Evolutionary conservation across 768 basidiomycete species (phyloP).

Genomic region (Kwoniella europaea): DNA sequence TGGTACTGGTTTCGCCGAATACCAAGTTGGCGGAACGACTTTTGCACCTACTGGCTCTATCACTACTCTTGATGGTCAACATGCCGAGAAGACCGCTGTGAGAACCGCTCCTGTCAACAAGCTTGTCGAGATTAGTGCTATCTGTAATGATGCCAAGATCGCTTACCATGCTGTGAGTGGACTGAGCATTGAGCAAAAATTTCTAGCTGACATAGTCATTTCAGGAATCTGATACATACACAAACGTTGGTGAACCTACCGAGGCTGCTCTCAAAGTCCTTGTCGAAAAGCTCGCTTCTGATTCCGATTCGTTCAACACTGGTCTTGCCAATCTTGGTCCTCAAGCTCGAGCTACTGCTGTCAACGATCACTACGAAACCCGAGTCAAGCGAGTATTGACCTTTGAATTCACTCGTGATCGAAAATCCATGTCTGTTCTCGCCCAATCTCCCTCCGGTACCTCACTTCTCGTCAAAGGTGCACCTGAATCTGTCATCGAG

Average conservation of each 20-base stretch:
- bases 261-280: slow-evolving; percentile 96
- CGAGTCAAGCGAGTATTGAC: slow-evolving; percentile 81
- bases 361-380: slow-evolving; percentile 81
- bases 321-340: slow-evolving; percentile 67
- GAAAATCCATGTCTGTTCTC: slow-evolving; percentile 99
- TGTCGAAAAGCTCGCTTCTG: slow-evolving; percentile 87
- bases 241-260: slow-evolving; percentile 92
- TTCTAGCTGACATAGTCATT: slow-evolving; percentile 20
- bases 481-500: slow-evolving; percentile 92
- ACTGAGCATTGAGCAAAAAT: neutral
- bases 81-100: slow-evolving; percentile 63
- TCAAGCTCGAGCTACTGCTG: slow-evolving; percentile 72
- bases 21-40: slow-evolving; percentile 85
- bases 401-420: slow-evolving; percentile 96
- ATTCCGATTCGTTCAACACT: slow-evolving; percentile 62
- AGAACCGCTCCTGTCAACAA: slow-evolving; percentile 55
- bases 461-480: slow-evolving; percentile 89
- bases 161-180: slow-evolving; percentile 74
- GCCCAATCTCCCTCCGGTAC: slow-evolving; percentile 67
- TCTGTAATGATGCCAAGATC: slow-evolving; percentile 94
- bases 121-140: slow-evolving; percentile 85
- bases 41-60: slow-evolving; percentile 84
- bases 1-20: slow-evolving; percentile 67
- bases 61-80: slow-evolving; percentile 69
- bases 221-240: slow-evolving; percentile 78